Conservation (phyloP, 2,329 filamentous ascomycete species). For the Nothophaeocryptopus gaeumannii region DNA sequence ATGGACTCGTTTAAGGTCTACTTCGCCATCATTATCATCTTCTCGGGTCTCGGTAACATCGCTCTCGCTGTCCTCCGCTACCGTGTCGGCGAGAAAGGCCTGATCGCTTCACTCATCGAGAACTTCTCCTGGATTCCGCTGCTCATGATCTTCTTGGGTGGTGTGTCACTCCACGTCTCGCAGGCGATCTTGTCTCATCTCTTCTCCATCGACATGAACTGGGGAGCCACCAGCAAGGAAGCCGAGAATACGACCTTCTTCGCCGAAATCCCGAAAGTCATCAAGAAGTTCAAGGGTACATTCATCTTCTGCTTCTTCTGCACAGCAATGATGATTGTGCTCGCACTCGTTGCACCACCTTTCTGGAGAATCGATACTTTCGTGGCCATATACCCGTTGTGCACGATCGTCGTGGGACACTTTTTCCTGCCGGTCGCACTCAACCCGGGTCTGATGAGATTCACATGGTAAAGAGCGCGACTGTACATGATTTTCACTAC, state of each 20-base stretch:
- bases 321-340: constrained; percentile 50
- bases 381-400: constrained; percentile 59
- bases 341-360: constrained; percentile 46
- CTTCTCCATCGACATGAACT: constrained; percentile 44
- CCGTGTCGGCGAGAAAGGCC: constrained; percentile 61
- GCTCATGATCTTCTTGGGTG: constrained; percentile 41
- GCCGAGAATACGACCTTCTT: constrained; percentile 57
- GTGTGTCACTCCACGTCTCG: constrained; percentile 40
- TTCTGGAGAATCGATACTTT: constrained; percentile 59
- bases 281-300: constrained; percentile 57
- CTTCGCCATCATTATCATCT: constrained; percentile 76
- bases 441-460: constrained; percentile 64
- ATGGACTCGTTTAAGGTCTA: constrained; percentile 75
- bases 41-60: constrained; percentile 71
- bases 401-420: constrained; percentile 52
- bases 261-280: constrained; percentile 54
- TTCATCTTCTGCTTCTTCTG: constrained; percentile 51
- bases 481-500: too few relatives aligned
- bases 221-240: constrained; percentile 60
- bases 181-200: constrained; percentile 42
- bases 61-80: constrained; percentile 71
- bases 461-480: constrained; percentile 50
- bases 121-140: constrained; percentile 65
- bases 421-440: constrained; percentile 59
- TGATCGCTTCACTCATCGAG: constrained; percentile 53